Percentiles rank a stretch among this genome's conserved stretches.
These are phyloP conservation scores for Leccinellum luteum DNA, from an alignment of 768 basidiomycete species.

Conservation along the genomic window DNA sequence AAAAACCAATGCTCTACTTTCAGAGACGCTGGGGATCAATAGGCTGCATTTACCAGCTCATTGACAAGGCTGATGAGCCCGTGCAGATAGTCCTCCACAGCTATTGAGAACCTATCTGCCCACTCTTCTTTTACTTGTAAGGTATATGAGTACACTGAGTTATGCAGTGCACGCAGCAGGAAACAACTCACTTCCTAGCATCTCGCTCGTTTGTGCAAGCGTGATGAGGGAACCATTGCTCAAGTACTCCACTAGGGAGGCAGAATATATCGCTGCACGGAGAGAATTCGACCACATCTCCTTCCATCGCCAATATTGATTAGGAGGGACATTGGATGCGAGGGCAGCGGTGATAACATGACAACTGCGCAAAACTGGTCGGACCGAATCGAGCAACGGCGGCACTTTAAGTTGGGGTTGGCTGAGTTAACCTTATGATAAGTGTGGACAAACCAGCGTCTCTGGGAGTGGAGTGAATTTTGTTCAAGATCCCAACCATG, in stretches of 20 bases:
- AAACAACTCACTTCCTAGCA: constrained; percentile 62
- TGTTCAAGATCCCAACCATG: constrained; percentile 75
- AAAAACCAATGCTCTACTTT: not conserved
- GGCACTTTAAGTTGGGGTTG: constrained; percentile 46
- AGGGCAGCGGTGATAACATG: constrained; percentile 47
- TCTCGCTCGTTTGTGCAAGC: constrained; percentile 46
- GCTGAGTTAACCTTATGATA: constrained; percentile 9
- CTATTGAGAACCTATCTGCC: constrained; percentile 59
- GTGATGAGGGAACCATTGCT: constrained; percentile 56
- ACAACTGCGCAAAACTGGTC: constrained; percentile 55
- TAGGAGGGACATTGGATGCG: constrained; percentile 59
- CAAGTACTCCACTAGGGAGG: constrained; percentile 65
- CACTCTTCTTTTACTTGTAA: constrained; percentile 63
- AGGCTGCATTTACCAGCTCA: constrained; percentile 57
- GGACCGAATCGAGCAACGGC: constrained; percentile 53
- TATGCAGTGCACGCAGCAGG: not conserved
- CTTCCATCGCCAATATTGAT: constrained; percentile 84
- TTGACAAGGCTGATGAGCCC: constrained; percentile 76
- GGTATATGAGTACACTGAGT: constrained; percentile 8
- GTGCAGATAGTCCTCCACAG: constrained; percentile 80
- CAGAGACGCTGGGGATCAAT: not conserved
- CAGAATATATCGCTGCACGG: constrained; percentile 63
- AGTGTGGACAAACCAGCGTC: constrained; percentile 48
- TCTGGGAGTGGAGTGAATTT: constrained; percentile 71
- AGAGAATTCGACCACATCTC: constrained; percentile 78